Evolutionary conservation across 2,329 filamentous ascomycete species (phyloP).

Genomic region (Arthrobotrys megalospora): DNA sequence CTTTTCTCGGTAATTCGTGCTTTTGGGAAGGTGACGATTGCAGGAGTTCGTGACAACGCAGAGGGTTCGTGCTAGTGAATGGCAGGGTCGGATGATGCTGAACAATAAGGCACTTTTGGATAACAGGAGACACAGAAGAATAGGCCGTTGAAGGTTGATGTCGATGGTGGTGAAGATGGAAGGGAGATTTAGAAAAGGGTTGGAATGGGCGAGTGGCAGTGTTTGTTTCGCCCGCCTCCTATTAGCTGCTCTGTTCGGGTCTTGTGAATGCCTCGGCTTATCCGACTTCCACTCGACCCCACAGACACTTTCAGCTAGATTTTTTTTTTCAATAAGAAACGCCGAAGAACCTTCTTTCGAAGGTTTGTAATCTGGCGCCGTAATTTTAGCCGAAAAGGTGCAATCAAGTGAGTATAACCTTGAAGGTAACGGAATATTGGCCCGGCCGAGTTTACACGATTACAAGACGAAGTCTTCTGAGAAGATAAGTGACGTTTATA

Average conservation of each 20-base stretch:
- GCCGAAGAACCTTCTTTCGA: conserved; percentile 22
- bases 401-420: not conserved
- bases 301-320: conserved; percentile 13
- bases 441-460: not conserved
- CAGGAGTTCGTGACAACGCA: conserved; percentile 30
- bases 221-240: conserved; percentile 37
- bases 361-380: not conserved
- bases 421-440: not conserved
- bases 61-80: conserved; percentile 8
- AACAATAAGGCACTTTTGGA: conserved; percentile 1
- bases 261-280: conserved; percentile 61
- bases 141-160: conserved; percentile 53
- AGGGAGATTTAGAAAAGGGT: conserved; percentile 37
- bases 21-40: conserved; percentile 31
- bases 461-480: no score
- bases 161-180: conserved; percentile 54
- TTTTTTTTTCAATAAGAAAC: conserved; percentile 13
- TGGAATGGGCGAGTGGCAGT: conserved; percentile 40
- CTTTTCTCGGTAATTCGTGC: conserved; percentile 42
- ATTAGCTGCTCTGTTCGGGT: conserved; percentile 32
- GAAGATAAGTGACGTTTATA: not conserved
- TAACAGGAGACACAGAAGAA: conserved; percentile 18
- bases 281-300: conserved; percentile 43
- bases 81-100: conserved; percentile 8
- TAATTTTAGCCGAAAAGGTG: conserved; percentile 34